A percentile compares a stretch with the other conserved stretches of the same genome.
These are phyloP conservation scores for Amanita inopinata DNA, from an alignment of 768 basidiomycete genomes.

Conservation along the genomic window DNA sequence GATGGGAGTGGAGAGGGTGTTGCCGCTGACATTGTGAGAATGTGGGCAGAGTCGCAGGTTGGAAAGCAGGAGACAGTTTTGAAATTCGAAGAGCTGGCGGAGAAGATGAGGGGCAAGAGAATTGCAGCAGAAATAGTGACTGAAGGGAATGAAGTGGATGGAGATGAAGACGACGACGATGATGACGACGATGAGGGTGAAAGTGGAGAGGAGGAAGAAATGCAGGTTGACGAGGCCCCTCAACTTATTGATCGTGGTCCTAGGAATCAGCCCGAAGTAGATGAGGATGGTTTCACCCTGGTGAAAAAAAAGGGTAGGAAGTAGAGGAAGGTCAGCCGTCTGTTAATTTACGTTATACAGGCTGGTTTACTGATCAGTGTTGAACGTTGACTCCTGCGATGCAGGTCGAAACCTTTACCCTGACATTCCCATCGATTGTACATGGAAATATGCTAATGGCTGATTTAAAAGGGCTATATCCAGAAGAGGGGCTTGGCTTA, in stretches of 20 bases:
- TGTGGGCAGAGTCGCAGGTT: slow-evolving; percentile 49
- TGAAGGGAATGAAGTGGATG: slow-evolving; percentile 34
- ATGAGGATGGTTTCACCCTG: slow-evolving; percentile 88
- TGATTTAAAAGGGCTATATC: no score
- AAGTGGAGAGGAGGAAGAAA: slow-evolving; percentile 32
- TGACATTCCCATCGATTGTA: no score
- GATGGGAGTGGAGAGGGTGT: slow-evolving; percentile 75
- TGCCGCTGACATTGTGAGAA: slow-evolving; percentile 56
- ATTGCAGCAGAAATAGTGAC: slow-evolving; percentile 18
- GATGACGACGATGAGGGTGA: slow-evolving; percentile 40
- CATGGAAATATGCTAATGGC: no score
- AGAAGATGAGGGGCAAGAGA: slow-evolving; percentile 46
- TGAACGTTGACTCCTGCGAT: no score
- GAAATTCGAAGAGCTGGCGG: slow-evolving; percentile 57
- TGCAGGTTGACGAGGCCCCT: slow-evolving; percentile 44
- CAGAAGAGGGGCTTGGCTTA: no score
- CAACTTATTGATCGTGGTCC: slow-evolving; percentile 36
- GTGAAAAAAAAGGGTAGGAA: slow-evolving; percentile 32
- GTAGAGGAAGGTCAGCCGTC: background rate
- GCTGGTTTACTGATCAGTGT: no score
- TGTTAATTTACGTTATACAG: no score
- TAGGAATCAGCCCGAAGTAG: slow-evolving; percentile 62
- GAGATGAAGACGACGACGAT: slow-evolving; percentile 32
- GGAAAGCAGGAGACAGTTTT: slow-evolving; percentile 41
- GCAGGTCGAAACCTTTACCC: no score